A percentile compares a stretch with the other conserved stretches of the same genome.
These are phyloP conservation scores for Spirogloea muscicola DNA, from an alignment of 139 green algal genomes.

Conservation along the genomic window DNA sequence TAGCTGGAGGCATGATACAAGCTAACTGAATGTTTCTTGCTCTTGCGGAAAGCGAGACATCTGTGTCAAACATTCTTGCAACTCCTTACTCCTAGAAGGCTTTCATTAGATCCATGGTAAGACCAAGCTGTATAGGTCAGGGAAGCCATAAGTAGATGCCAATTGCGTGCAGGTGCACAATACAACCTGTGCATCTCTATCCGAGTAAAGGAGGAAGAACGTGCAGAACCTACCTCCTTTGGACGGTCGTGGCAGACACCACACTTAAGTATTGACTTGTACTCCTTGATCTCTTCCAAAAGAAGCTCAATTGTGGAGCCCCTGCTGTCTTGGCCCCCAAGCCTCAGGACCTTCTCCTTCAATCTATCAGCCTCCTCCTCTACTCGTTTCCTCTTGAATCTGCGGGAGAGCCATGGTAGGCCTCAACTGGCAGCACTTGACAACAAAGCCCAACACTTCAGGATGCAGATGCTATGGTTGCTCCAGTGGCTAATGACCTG, in stretches of 20 bases:
- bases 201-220: too few species aligned
- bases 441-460: not conserved
- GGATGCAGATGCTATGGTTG: not conserved
- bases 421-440: not conserved
- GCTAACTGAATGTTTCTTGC: too few species aligned
- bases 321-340: not conserved
- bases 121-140: too few species aligned
- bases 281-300: slow-evolving; percentile 39
- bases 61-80: too few species aligned
- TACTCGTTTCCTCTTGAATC: slow-evolving; percentile 39
- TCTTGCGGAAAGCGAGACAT: too few species aligned
- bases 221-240: slow-evolving; percentile 77
- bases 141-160: too few species aligned
- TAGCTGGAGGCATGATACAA: too few species aligned
- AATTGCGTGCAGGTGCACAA: too few species aligned
- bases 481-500: too few species aligned
- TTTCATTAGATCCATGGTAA: too few species aligned
- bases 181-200: too few species aligned
- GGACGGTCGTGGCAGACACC: slow-evolving; percentile 78
- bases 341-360: slow-evolving; percentile 4
- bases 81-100: too few species aligned
- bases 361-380: slow-evolving; percentile 36
- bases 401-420: not conserved
- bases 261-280: slow-evolving; percentile 79
- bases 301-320: slow-evolving; percentile 20